Conservation (phyloP, 2,329 filamentous ascomycete species). For the Aspergillus quadrilineatus region DNA sequence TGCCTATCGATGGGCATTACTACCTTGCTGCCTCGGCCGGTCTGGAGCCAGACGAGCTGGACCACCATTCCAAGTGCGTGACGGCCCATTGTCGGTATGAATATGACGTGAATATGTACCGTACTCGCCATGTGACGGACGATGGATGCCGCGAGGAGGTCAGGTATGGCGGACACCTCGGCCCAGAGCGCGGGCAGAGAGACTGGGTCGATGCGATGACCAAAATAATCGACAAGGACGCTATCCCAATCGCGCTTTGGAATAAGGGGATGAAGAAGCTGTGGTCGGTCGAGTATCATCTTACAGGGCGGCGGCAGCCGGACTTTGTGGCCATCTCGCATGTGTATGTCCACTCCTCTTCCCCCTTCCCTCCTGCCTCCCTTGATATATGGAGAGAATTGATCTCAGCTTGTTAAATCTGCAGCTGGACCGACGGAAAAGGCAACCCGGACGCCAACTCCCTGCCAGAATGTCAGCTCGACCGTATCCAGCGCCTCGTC, state of each 20-base stretch:
- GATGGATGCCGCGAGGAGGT: conserved; percentile 1
- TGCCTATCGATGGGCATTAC: conserved; percentile 19
- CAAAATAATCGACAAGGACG: conserved; percentile 12
- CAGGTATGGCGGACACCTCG: conserved; percentile 14
- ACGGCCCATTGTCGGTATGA: conserved; percentile 14
- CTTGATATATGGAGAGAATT: too few relatives aligned
- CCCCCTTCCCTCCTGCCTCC: too few relatives aligned
- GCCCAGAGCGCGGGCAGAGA: conserved; percentile 12
- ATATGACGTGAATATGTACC: conserved; percentile 10
- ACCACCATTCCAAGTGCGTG: conserved; percentile 15
- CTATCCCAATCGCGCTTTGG: conserved; percentile 19
- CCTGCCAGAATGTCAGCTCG: conserved; percentile 19
- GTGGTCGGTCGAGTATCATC: conserved; percentile 16
- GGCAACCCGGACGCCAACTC: conserved; percentile 20
- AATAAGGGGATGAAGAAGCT: conserved; percentile 8
- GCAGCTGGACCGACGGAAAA: conserved; percentile 20
- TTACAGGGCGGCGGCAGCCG: conserved; percentile 2
- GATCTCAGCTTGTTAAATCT: too few relatives aligned
- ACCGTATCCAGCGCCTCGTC: conserved; percentile 14
- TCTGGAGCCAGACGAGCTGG: conserved; percentile 7
- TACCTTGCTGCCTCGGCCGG: conserved; percentile 13
- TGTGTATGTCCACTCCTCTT: conserved; percentile 13
- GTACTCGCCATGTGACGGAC: conserved; percentile 8
- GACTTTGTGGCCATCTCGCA: conserved; percentile 23
- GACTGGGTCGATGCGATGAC: conserved; percentile 15